Evolutionary conservation across 257 asterid species (phyloP).

Genomic region (Primulina huaijiensis): DNA sequence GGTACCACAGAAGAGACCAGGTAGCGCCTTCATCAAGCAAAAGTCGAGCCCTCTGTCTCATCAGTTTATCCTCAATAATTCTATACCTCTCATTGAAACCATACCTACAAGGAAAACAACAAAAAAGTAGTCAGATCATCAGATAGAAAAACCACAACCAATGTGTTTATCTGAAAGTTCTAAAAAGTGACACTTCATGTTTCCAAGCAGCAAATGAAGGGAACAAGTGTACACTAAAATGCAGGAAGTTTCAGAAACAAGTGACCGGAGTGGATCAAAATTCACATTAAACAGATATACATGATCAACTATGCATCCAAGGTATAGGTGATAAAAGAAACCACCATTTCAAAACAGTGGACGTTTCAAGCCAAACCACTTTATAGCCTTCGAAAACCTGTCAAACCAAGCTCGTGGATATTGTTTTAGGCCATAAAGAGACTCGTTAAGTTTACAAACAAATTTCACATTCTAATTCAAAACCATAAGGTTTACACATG

Average conservation of each 20-base stretch:
- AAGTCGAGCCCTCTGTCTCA: conserved; percentile 77
- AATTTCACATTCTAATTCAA: too few relatives aligned
- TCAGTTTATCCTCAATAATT: conserved; percentile 80
- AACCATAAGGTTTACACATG: too few relatives aligned
- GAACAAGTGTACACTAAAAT: not conserved
- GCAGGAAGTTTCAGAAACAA: conserved; percentile 7
- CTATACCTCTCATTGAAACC: conserved; percentile 82
- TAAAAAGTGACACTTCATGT: conserved; percentile 3
- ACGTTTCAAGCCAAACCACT: not conserved
- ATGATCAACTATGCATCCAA: conserved; percentile 1
- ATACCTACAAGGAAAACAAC: conserved; percentile 50
- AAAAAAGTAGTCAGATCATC: conserved; percentile 13
- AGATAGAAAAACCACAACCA: conserved; percentile 5
- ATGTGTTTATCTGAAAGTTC: conserved; percentile 9
- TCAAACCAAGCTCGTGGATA: too few relatives aligned
- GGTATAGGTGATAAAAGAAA: not conserved
- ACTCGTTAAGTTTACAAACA: too few relatives aligned
- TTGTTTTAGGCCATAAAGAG: too few relatives aligned
- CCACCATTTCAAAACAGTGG: not conserved
- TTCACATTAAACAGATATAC: not conserved
- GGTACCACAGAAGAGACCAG: conserved; percentile 97
- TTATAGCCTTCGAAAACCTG: too few relatives aligned
- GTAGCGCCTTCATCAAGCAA: conserved; percentile 98
- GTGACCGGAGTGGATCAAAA: not conserved
- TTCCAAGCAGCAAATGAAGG: conserved; percentile 9